A percentile compares a stretch with the other conserved stretches of the same genome.
Conservation (phyloP, 306 rosid species). For the Ceratonia siliqua region DNA sequence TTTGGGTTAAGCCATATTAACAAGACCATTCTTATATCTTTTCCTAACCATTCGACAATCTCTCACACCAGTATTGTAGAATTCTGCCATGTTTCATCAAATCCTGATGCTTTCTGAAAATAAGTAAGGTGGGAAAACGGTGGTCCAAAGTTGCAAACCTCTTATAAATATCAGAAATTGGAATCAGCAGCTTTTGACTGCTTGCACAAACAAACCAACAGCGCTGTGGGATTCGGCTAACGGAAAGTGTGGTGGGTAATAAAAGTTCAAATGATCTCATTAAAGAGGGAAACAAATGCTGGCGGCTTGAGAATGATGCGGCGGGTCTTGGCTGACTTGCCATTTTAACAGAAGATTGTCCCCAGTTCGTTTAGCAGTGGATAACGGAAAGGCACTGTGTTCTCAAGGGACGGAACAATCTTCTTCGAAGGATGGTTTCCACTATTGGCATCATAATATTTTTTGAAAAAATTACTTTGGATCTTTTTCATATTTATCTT, state of each 20-base stretch:
- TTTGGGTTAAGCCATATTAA: no score
- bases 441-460: no score
- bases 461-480: no score
- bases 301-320: slow-evolving; percentile 21
- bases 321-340: neutral
- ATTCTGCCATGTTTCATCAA: neutral
- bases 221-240: neutral
- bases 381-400: neutral
- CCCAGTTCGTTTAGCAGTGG: neutral
- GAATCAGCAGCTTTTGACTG: slow-evolving; percentile 9
- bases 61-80: neutral
- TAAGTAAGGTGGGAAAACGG: neutral
- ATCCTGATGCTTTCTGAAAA: neutral
- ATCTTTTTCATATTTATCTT: no score
- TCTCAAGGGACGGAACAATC: no score
- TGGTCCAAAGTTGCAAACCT: slow-evolving; percentile 9
- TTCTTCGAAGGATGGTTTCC: no score
- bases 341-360: neutral
- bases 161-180: neutral
- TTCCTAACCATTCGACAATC: neutral
- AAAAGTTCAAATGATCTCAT: neutral
- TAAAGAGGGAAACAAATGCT: neutral
- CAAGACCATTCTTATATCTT: no score
- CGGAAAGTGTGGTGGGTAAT: neutral
- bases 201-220: neutral